Conservation (phyloP, 148 eudicot genomes). For the Cornus kousa region DNA sequence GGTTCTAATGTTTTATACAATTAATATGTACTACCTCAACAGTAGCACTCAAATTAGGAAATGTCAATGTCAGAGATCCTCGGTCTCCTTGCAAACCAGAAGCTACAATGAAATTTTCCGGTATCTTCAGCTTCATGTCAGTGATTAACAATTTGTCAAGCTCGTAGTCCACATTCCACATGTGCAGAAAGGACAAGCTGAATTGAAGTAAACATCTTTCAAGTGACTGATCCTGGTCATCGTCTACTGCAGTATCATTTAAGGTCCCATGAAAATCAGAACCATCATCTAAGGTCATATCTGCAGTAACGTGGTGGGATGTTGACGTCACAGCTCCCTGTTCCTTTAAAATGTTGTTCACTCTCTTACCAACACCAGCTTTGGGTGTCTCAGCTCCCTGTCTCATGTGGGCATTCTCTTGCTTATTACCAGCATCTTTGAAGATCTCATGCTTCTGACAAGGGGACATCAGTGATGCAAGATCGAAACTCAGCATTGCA, state of each 20-base stretch:
- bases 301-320: constrained; percentile 23
- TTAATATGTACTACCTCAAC: constrained; percentile 66
- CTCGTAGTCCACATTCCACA: constrained; percentile 78
- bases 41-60: constrained; percentile 62
- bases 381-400: constrained; percentile 19
- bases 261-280: constrained; percentile 31
- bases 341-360: constrained; percentile 27
- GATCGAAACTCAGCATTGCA: constrained; percentile 74
- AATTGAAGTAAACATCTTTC: constrained; percentile 61
- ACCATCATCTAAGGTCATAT: constrained; percentile 21
- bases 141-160: constrained; percentile 64
- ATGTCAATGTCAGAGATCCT: constrained; percentile 85
- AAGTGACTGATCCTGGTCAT: constrained; percentile 30
- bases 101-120: constrained; percentile 54
- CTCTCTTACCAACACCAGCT: constrained; percentile 22
- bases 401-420: constrained; percentile 20
- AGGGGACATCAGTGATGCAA: constrained; percentile 57
- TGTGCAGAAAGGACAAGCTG: constrained; percentile 81
- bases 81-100: constrained; percentile 90
- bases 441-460: constrained; percentile 23
- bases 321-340: constrained; percentile 13
- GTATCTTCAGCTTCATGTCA: constrained; percentile 76
- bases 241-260: constrained; percentile 24
- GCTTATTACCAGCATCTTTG: constrained; percentile 27
- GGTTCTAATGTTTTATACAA: constrained; percentile 19